Evolutionary conservation across 2,329 filamentous ascomycete species (phyloP), one percentile per base, ranked within the genome.

Genomic region (Botrytis pseudocinerea): DNA sequence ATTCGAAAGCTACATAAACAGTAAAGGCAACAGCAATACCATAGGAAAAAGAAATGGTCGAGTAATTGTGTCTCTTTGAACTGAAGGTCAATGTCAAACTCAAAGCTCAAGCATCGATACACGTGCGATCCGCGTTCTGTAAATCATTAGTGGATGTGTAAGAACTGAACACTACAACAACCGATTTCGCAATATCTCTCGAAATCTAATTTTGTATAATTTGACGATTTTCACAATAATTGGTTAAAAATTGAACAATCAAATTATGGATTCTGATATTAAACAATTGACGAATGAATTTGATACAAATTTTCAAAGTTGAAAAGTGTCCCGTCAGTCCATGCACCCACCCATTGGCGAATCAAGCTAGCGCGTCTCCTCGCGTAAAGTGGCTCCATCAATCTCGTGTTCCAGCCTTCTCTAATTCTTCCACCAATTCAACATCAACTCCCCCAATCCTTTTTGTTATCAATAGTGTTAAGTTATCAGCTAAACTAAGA

Each of bases 331-430:
- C 48, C 48, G 25, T 54, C 48, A 14, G 25, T 54, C 48, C 25
- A 54, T 54, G 48, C 48, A 54, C 48, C 25, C 6, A 51, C 25
- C 48, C 25, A 54, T 54, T 54, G 48, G 48, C 16, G 48, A 54
- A 54, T 69, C 18, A 69, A 69, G 65, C n/a, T 69, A 69, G 65
- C 65, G 65, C 10, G 48, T 38, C 48, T 42, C n/a, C 48, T 68
- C 65, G 65, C 65, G 65, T 69, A 69, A 69, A 69, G 65, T 69
- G 48, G 65, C 40, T 57, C 28, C 35, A 42, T 42, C 40, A 28
- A 51, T 54, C 25, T 66, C 32, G 64, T 48, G 64, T 68, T 68
- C 65, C 65, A 69, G 65, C 48, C 65, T 32, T 42, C n/a, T 69
- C 25, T n/a, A 18, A 68, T 68, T 42, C 48, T 42, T 57, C 35